Evolutionary conservation across 169 alveolate species (phyloP), one percentile per base, ranked within the genome.

Genomic region (Cystoisospora suis): DNA sequence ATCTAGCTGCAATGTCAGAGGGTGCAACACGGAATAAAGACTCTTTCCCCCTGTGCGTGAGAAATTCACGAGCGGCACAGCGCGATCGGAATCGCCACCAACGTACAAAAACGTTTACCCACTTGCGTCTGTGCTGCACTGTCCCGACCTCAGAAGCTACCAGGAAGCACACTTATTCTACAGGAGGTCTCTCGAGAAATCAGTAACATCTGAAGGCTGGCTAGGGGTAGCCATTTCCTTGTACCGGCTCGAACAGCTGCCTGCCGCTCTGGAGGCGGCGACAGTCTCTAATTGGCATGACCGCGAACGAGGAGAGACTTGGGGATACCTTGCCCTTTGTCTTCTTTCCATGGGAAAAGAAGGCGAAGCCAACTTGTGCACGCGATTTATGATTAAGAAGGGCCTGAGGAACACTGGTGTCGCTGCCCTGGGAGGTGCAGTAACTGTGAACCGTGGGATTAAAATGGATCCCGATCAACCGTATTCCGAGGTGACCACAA

Each of bases 251-350:
- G 58, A 53, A 7, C 9, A 40, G 23, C 83, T 72, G 1, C 32
- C 58, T 0, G 83, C 27, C 3, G 83, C 83, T 9, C 3, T 72
- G 1, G 83, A 72, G 56, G 83, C 83, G 17, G 83, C 83, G 2
- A 72, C 32, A 36, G 53, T 32, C 6, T 34, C 83, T 29, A 72
- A 72, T 34, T 34, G 29, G 56, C 53, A 6, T 15, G 83, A 72
- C 56, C 15, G 45, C 15, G 83, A 72, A 29, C 15, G 83, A 38
- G 83, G 83, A 29, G 83, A 72, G 56, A 72, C 83, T 7, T 72
- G 83, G 83, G 83, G 83, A 7, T 72, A 72, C 32, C 83, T 72
- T 2, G 83, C 83, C 56, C 53, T 72, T 9, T 72, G 47, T 38
- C 53, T 72, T 3, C 83, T 72, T 36, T 72, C 83, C 9, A 32